Evolutionary conservation across 2,329 filamentous ascomycete species (phyloP), one percentile per base, ranked within the genome.

Genomic region (Talaromyces atroroseus): DNA sequence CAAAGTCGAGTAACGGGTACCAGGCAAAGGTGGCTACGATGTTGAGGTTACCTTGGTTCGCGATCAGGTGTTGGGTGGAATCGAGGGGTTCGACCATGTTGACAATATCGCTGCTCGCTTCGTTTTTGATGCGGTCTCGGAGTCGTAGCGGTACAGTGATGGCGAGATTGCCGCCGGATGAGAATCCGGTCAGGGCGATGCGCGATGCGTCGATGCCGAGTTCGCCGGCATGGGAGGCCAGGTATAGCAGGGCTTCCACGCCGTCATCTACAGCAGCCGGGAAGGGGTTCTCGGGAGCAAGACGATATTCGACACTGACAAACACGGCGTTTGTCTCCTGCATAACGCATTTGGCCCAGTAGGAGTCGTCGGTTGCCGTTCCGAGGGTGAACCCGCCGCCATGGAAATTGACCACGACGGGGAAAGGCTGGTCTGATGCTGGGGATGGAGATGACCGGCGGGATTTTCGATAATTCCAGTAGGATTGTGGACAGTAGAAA

Each of bases 211-310:
- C 82, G 40, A 87, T 72, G 38, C 79, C 76, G 32, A 86, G 68
- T 52, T 83, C 80, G 4, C 75, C 70, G 0, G 82, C 81, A 63
- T 85, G 73, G 29, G 77, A 69, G 34, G 81, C 77, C 5, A 86
- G 74, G 67, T 82, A 85, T 5, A 84, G 70, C 20, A 87, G 70
- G 1, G 83, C 81, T 57, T 84, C 82, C 6, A 82, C 82, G 20
- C 82, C 82, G 60, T 87, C 83, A 61, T 86, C 83, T 2, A 86
- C 82, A 0, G 83, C 82, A 0, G 79, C 82, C 1, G 83, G 83
- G 61, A 86, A 86, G 0, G 82, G 82, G 58, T 79, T 71, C 64
- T 86, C 82, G 3, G 83, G 83, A 0, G 83, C 83, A 18, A 79
- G 76, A 16, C 83, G 78, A 63, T 86, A 86, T 57, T 80, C 80